Percentiles rank a stretch among this genome's conserved stretches.
Evolutionary conservation across 345 rosid species (phyloP).

Genomic region (Hibiscus syriacus): DNA sequence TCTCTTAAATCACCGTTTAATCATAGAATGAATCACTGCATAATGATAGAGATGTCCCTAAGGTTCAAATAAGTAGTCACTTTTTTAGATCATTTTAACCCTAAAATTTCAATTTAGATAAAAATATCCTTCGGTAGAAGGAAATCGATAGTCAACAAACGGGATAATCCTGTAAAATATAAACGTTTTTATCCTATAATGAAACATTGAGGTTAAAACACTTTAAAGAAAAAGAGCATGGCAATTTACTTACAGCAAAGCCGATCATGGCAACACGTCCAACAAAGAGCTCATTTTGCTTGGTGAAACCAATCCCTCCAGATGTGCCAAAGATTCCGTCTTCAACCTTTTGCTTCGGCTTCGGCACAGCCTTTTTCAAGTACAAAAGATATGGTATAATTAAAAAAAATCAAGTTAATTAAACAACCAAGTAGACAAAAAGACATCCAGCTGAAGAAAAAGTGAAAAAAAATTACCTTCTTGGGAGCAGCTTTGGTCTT

Average conservation of each 20-base stretch:
- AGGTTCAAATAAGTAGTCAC: too few relatives aligned
- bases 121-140: too few relatives aligned
- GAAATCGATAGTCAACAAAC: too few relatives aligned
- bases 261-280: slow-evolving; percentile 99
- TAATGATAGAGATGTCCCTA: too few relatives aligned
- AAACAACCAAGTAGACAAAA: background rate
- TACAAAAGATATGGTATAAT: background rate
- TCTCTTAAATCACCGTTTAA: too few relatives aligned
- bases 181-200: too few relatives aligned
- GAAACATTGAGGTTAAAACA: too few relatives aligned
- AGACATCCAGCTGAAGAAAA: background rate
- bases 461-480: slow-evolving; percentile 32
- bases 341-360: slow-evolving; percentile 52
- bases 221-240: too few relatives aligned
- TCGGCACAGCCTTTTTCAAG: slow-evolving; percentile 23
- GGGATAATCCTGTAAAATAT: too few relatives aligned
- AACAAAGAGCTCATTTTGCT: slow-evolving; percentile 86
- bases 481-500: slow-evolving; percentile 76
- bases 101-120: too few relatives aligned
- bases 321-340: slow-evolving; percentile 92
- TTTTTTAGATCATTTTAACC: too few relatives aligned
- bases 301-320: slow-evolving; percentile 93
- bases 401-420: background rate
- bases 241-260: slow-evolving; percentile 66
- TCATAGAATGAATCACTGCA: too few relatives aligned